A percentile compares a stretch with the other conserved stretches of the same genome.
Conservation (phyloP, 805 yeast genomes). For the Lipomyces mesembrius region DNA sequence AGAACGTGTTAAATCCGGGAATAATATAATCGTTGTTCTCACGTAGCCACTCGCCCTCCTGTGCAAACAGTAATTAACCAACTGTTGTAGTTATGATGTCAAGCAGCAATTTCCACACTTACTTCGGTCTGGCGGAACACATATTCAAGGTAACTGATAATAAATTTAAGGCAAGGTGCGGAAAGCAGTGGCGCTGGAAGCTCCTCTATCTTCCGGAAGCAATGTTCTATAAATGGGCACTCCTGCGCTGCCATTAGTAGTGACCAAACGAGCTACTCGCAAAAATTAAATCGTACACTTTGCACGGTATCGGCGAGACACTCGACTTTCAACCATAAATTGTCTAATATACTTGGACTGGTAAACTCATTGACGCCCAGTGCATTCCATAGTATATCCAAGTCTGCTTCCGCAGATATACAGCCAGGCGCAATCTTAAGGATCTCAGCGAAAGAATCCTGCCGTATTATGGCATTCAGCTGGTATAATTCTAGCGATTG, state of each 20-base stretch:
- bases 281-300: slow-evolving; percentile 6
- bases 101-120: neutral
- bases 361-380: slow-evolving; percentile 2
- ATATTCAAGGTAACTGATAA: slow-evolving; percentile 14
- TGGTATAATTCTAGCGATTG: slow-evolving; percentile 14
- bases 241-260: slow-evolving; percentile 5
- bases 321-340: slow-evolving; percentile 19
- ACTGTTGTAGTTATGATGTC: neutral
- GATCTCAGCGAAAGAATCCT: slow-evolving; percentile 17
- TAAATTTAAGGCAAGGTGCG: slow-evolving; percentile 16
- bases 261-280: neutral
- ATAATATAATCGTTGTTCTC: slow-evolving; percentile 2
- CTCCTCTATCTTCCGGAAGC: slow-evolving; percentile 18
- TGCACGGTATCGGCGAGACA: slow-evolving; percentile 4
- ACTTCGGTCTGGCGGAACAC: neutral
- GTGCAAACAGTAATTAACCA: neutral
- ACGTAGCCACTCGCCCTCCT: neutral
- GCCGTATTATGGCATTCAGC: slow-evolving; percentile 22
- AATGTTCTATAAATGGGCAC: slow-evolving; percentile 25
- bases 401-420: neutral
- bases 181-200: slow-evolving; percentile 13
- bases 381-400: slow-evolving; percentile 20
- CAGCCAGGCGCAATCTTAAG: slow-evolving; percentile 11
- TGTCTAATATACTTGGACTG: slow-evolving; percentile 8
- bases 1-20: slow-evolving; percentile 25